These are phyloP conservation scores for Carex pumila DNA, from an alignment of 176 grass and related monocot species.

Conservation along the genomic window DNA sequence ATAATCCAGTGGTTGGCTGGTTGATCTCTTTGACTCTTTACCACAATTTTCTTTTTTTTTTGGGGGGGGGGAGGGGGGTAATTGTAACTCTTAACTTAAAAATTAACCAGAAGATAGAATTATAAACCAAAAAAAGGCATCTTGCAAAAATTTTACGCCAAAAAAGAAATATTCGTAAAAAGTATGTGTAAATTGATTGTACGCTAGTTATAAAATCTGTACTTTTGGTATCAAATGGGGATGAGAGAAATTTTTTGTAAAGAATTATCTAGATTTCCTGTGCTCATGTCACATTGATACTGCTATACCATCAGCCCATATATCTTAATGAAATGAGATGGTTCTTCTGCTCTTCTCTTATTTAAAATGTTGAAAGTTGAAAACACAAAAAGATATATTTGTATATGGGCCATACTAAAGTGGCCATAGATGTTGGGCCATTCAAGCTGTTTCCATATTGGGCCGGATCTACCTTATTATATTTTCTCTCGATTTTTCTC, in stretches of 20 bases:
- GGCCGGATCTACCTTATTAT: not conserved
- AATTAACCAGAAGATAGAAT: not conserved
- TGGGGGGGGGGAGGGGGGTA: too few species aligned
- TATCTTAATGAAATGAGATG: not conserved
- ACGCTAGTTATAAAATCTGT: not conserved
- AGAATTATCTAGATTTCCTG: too few species aligned
- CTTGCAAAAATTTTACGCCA: not conserved
- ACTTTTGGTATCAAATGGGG: not conserved
- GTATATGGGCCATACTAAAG: not conserved
- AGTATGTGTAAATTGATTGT: not conserved
- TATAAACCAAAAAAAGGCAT: not conserved
- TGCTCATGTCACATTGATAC: not conserved
- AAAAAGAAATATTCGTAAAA: not conserved
- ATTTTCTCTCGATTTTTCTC: not conserved
- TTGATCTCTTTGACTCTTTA: too few species aligned
- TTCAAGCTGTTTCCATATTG: not conserved
- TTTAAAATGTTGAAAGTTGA: not conserved
- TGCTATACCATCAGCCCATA: not conserved
- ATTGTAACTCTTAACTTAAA: not conserved
- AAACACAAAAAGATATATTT: not conserved
- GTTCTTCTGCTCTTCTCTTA: not conserved
- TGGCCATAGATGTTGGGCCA: not conserved
- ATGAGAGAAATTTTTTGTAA: not conserved
- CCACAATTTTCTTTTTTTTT: too few species aligned
- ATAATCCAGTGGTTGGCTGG: too few species aligned